Percentiles rank a stretch among this genome's conserved stretches.
These are phyloP conservation scores for Mycena maculata DNA, from an alignment of 768 basidiomycete genomes.

Conservation along the genomic window DNA sequence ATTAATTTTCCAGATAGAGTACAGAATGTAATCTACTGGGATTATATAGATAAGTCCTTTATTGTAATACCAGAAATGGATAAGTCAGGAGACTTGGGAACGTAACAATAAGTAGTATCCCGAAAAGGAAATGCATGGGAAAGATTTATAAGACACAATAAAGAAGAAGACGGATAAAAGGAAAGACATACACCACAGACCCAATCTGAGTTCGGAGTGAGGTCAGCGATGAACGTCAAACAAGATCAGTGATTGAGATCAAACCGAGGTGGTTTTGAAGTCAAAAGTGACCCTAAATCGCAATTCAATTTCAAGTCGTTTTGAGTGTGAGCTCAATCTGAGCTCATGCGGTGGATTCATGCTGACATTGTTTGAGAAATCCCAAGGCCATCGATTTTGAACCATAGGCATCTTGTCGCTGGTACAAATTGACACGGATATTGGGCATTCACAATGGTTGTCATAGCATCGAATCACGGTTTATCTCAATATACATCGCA, in stretches of 20 bases:
- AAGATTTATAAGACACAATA: too few species aligned
- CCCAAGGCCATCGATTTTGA: neutral
- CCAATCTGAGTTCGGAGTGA: neutral
- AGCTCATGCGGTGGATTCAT: neutral
- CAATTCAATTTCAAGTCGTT: neutral
- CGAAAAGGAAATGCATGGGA: too few species aligned
- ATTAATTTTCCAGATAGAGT: too few species aligned
- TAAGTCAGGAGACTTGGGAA: too few species aligned
- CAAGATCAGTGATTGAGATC: conserved; percentile 7
- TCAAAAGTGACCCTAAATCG: conserved; percentile 15
- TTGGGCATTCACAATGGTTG: neutral
- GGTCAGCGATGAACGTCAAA: conserved; percentile 1
- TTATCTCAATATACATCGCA: neutral
- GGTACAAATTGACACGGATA: neutral
- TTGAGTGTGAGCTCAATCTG: conserved; percentile 7
- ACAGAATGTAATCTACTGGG: too few species aligned
- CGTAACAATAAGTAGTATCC: too few species aligned
- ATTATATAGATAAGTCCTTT: too few species aligned
- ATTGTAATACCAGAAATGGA: too few species aligned
- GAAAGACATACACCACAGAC: too few species aligned
- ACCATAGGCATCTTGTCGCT: neutral
- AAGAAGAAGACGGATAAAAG: too few species aligned
- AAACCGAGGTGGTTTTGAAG: conserved; percentile 9
- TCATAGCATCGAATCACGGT: neutral
- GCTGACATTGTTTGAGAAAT: neutral